phyloP scores from a whole-genome alignment of 805 yeast species.

The Clavispora santaluciae region DNA sequence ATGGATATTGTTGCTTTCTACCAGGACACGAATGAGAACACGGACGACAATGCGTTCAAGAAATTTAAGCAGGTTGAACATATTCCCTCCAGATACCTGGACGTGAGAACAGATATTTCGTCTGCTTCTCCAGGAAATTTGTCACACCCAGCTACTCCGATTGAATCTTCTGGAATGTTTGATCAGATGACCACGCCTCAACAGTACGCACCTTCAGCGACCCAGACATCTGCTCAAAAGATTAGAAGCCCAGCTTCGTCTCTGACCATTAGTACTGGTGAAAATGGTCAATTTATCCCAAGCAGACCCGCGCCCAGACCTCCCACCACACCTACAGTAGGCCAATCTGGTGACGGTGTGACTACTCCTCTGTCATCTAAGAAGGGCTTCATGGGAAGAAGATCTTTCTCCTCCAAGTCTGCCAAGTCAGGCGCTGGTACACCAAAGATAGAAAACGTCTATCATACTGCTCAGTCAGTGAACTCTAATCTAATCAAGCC shows the following conservation, averaged over 20 bases:
- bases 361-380: conserved; percentile 7
- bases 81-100: neutral
- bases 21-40: conserved; percentile 48
- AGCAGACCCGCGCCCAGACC: conserved; percentile 69
- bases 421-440: conserved; percentile 26
- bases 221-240: neutral
- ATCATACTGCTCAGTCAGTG: neutral
- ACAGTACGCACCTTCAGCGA: neutral
- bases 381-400: conserved; percentile 20
- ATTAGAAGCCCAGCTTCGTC: neutral
- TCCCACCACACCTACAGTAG: conserved; percentile 20
- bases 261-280: neutral
- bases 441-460: conserved; percentile 14
- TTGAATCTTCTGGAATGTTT: conserved; percentile 10
- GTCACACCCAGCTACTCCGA: conserved; percentile 29
- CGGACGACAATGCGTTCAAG: conserved; percentile 41
- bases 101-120: conserved; percentile 9
- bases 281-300: conserved; percentile 52
- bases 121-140: conserved; percentile 21
- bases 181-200: conserved; percentile 6
- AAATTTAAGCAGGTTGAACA: conserved; percentile 32
- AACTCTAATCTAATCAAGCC: conserved; percentile 4
- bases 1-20: conserved; percentile 87
- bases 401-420: conserved; percentile 37
- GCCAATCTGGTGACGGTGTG: conserved; percentile 3